Conservation (phyloP, 1,284 basidiomycete genomes). For the Trametes versicolor region DNA sequence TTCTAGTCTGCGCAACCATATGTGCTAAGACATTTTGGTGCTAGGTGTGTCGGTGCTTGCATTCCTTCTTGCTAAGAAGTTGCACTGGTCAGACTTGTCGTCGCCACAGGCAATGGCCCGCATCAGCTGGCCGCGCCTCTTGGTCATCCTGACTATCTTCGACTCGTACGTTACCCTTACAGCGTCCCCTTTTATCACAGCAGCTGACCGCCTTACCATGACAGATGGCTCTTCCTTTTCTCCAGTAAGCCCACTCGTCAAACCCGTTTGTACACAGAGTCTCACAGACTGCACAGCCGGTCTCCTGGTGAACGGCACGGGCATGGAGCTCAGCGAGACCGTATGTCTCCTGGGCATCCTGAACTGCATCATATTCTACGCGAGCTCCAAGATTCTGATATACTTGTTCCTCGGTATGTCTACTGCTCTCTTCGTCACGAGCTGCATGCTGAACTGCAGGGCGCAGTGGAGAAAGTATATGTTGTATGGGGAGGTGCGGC, state of each 20-base stretch:
- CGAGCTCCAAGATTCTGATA: conserved; percentile 49
- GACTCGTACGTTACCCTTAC: conserved; percentile 40
- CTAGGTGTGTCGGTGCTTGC: conserved; percentile 45
- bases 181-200: background rate
- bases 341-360: conserved; percentile 50
- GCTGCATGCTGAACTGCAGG: background rate
- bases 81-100: conserved; percentile 36
- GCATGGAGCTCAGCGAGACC: conserved; percentile 43
- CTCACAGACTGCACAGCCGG: conserved; percentile 39
- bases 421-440: conserved; percentile 8
- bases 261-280: background rate
- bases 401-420: conserved; percentile 49
- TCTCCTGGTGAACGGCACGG: conserved; percentile 50
- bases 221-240: conserved; percentile 47
- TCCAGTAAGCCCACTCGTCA: conserved; percentile 39
- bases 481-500: conserved; percentile 46
- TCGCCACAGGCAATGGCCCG: conserved; percentile 36
- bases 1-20: background rate
- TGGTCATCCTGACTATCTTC: conserved; percentile 43
- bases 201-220: background rate
- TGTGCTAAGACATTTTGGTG: background rate
- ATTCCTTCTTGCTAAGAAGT: conserved; percentile 43
- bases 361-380: conserved; percentile 52
- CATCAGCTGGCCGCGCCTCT: conserved; percentile 42
- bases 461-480: conserved; percentile 48